Base-by-base conservation (phyloP, 306 rosid species). In the Quercus gilva region DNA sequence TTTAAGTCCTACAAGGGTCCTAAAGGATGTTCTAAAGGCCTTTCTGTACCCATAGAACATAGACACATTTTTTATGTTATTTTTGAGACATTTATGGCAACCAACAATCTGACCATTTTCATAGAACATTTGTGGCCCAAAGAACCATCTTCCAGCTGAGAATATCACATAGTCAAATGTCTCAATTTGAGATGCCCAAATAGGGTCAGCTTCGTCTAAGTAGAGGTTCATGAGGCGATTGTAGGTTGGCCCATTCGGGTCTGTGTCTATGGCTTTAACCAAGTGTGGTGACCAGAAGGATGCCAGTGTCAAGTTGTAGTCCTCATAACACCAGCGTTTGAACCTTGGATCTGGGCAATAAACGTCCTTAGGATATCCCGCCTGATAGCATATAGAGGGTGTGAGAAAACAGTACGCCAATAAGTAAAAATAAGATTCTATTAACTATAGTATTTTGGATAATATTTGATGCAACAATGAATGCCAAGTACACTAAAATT, bases 81-180 rank as follows among this genome's bases (percentile, higher is more conserved):
- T 76, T 6, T 26, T 67, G 2, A 76, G 81, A 77, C 98, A 96
- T 41, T 6, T 59, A 83, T 86, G 81, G 76, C 99, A 93, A 76
- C 97, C 98, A 7, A 88, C 79, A 12, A 86, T 76, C 5, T 35
- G 74, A 19, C 85, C 88, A 5, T 91, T 86, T 75, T 93, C 92
- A 21, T 89, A 78, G 82, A 76, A 82, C 21, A 90, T 43, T 12
- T 82, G 65, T 0, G 93, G 92, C 37, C 96, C 80, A 19, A 93
- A 93, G 85, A 96, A 93, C 99, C 98, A 96, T 28, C 90, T 94
- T 23, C 98, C 98, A 7, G 92, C 92, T 51, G 98, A 93, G 86
- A 96, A 74, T 9, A 96, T 82, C 11, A 96, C 91, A 14, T 87
- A 88, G 83, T 95, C 92, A 8, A 89, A 96, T 33, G 71, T 53